Conservation (phyloP, 371 early-diverging fungal species). For the Chytridium lagenaria region DNA sequence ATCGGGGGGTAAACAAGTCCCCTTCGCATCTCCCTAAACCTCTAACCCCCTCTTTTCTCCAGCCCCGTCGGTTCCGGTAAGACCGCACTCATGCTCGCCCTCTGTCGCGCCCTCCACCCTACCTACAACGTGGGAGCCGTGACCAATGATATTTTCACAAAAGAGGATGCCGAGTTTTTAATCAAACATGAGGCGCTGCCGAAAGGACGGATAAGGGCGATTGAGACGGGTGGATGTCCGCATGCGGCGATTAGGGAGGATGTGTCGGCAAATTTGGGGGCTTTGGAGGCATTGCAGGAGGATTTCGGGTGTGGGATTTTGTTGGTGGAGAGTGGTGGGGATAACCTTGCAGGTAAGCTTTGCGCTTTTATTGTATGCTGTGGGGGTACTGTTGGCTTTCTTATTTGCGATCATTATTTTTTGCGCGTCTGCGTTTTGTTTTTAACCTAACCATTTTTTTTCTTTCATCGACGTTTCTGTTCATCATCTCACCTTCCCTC, state of each 20-base stretch:
- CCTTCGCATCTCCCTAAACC: neutral
- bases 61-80: slow-evolving; percentile 94
- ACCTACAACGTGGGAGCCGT: slow-evolving; percentile 74
- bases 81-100: slow-evolving; percentile 90
- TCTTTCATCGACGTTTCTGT: neutral
- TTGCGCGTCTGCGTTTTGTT: no score
- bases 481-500: no score
- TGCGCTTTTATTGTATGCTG: no score
- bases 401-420: no score
- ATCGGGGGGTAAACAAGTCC: slow-evolving; percentile 82
- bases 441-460: neutral
- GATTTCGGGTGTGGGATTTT: slow-evolving; percentile 81
- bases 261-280: slow-evolving; percentile 91
- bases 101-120: slow-evolving; percentile 82
- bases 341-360: slow-evolving; percentile 73
- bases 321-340: slow-evolving; percentile 91
- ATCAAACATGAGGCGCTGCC: slow-evolving; percentile 85
- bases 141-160: slow-evolving; percentile 61
- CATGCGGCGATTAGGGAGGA: slow-evolving; percentile 96
- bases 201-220: slow-evolving; percentile 83
- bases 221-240: slow-evolving; percentile 95
- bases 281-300: slow-evolving; percentile 84
- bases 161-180: slow-evolving; percentile 91
- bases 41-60: no score
- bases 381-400: no score